phyloP scores from a whole-genome alignment of 192 early-diverging fungal species.

The Gonapodya sp. region DNA sequence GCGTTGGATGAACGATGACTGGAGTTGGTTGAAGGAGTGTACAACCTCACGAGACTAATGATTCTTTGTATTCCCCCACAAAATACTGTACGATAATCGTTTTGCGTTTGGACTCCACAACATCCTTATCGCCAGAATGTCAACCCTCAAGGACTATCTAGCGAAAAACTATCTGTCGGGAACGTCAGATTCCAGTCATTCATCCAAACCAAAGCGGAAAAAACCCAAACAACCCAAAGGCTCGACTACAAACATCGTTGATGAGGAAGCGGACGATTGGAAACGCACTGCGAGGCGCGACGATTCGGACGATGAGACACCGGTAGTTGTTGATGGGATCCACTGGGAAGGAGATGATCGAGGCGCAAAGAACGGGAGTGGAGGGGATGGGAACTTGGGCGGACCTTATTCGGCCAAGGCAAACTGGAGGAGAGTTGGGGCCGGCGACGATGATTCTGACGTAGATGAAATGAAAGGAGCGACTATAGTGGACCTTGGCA shows the following conservation, averaged over 20 bases:
- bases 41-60: too few relatives aligned
- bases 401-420: neutral
- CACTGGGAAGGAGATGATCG: neutral
- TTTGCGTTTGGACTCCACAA: neutral
- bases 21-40: too few relatives aligned
- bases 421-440: neutral
- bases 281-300: neutral
- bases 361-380: neutral
- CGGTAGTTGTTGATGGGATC: neutral
- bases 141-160: neutral
- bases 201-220: neutral
- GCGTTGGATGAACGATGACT: neutral
- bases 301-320: neutral
- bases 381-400: neutral
- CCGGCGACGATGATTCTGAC: neutral
- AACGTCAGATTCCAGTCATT: neutral
- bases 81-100: too few relatives aligned
- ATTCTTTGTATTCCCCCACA: too few relatives aligned
- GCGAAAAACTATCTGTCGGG: neutral
- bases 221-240: neutral
- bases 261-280: constrained; percentile 11
- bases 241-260: neutral
- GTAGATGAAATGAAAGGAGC: neutral
- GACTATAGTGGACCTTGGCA: neutral
- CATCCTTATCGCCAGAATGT: too few relatives aligned